Base-by-base conservation (phyloP, 1,139 yeast genomes). In the Kodamaea suecica region DNA sequence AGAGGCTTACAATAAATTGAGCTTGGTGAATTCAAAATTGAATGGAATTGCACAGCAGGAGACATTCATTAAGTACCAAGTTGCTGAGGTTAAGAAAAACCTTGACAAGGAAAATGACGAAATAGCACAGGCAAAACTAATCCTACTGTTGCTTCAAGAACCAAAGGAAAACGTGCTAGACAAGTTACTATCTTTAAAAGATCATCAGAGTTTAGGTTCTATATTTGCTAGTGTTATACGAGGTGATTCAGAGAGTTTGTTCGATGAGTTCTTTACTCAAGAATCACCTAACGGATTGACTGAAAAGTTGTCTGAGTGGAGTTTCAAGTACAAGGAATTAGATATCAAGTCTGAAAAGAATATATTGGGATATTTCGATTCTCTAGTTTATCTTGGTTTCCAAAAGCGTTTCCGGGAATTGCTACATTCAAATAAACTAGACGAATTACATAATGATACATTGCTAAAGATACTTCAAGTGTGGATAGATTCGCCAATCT, bases 1-100 rank as follows among this genome's bases (percentile, higher is more conserved):
- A 4, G 31, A 36, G n/a, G 45, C 51, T 2, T 39, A 40, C 27
- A 38, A 35, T 3, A 45, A 45, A 27, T 42, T 62, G 16, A 35
- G 34, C 1, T 14, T 29, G 7, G 34, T 55, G 0, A 49, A 46
- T 25, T 44, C 40, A 3, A 46, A 52, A n/a, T 38, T 53, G 30
- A 52, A 49, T 12, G 46, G 39, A 1, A 27, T 52, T 5, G 35
- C 30, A 5, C 43, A 49, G 13, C 56, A 52, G 32, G 57, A 59
- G 31, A 44, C 45, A 23, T 49, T 38, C 27, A 23, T 53, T 3
- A 38, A 37, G 14, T 53, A 49, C 26, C 52, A 52, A 29, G 33
- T 46, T n/a, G 41, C 42, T 15, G 43, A 48, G n/a, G 16, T 43
- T 4, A 39, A 38, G 13, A 28, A 30, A 7, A 35, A 16, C 6